Conservation (phyloP, 257 asterid genomes). For the Solanum piurae region DNA sequence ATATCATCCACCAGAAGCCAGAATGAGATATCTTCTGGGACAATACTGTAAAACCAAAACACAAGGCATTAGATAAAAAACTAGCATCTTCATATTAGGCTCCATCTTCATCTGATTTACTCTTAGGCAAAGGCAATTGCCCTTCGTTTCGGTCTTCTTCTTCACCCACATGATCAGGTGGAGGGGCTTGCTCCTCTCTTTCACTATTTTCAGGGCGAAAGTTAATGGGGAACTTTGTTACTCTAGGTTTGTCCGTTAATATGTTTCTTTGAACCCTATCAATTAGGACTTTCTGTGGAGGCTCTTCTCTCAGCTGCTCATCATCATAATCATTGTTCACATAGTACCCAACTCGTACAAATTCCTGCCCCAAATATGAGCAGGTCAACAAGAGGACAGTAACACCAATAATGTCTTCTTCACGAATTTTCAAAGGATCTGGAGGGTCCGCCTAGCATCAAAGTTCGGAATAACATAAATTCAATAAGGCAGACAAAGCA, state of each 20-base stretch:
- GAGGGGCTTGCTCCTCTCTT: conserved; percentile 52
- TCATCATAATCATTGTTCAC: conserved; percentile 84
- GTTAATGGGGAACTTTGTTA: conserved; percentile 82
- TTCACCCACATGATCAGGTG: conserved; percentile 42
- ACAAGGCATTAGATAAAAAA: neutral
- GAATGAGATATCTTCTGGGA: neutral
- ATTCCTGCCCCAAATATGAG: conserved; percentile 90
- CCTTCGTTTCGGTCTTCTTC: conserved; percentile 39
- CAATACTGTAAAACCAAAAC: neutral
- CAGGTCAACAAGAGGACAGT: conserved; percentile 89
- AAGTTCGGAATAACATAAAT: neutral
- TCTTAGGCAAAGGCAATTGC: conserved; percentile 13
- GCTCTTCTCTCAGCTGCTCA: conserved; percentile 78
- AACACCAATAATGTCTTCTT: conserved; percentile 91
- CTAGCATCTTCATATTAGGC: conserved; percentile 4
- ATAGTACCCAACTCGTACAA: conserved; percentile 86
- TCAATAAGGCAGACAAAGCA: neutral
- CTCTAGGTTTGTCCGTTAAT: conserved; percentile 84
- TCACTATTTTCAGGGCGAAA: conserved; percentile 64
- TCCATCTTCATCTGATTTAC: conserved; percentile 24
- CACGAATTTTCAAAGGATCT: conserved; percentile 87
- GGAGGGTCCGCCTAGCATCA: conserved; percentile 86
- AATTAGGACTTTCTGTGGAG: conserved; percentile 76
- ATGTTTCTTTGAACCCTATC: conserved; percentile 83
- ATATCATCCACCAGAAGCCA: neutral